Conservation (phyloP, 2,329 filamentous ascomycete species). For the Colletotrichum endophyticum region DNA sequence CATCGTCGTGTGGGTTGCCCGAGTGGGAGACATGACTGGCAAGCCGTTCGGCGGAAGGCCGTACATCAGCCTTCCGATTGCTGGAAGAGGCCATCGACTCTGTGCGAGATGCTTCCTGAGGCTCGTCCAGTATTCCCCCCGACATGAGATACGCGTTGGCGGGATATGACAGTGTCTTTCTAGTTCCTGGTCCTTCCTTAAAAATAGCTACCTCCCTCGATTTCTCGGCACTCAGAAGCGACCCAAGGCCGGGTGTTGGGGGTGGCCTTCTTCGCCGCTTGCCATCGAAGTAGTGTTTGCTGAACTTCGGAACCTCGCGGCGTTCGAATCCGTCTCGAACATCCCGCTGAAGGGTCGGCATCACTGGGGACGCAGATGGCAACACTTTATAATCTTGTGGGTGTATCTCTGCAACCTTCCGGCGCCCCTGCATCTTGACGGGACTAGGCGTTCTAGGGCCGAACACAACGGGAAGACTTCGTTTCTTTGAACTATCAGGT, state of each 20-base stretch:
- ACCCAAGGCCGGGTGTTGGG: background rate
- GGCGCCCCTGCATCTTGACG: background rate
- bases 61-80: background rate
- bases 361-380: background rate
- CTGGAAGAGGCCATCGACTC: background rate
- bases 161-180: background rate
- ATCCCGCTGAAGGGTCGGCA: background rate
- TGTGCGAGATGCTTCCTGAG: background rate
- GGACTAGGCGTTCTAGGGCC: background rate
- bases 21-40: background rate
- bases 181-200: background rate
- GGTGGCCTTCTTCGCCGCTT: background rate
- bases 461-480: background rate
- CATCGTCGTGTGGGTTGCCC: background rate
- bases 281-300: background rate
- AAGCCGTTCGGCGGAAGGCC: background rate
- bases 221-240: background rate
- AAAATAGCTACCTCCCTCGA: background rate
- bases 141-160: background rate
- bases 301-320: background rate
- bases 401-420: background rate
- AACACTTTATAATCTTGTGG: background rate
- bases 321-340: background rate
- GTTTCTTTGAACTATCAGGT: background rate
- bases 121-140: fast-evolving